These are phyloP conservation scores for Chenopodium berlandieri DNA, from an alignment of 148 eudicot genomes.

Conservation along the genomic window DNA sequence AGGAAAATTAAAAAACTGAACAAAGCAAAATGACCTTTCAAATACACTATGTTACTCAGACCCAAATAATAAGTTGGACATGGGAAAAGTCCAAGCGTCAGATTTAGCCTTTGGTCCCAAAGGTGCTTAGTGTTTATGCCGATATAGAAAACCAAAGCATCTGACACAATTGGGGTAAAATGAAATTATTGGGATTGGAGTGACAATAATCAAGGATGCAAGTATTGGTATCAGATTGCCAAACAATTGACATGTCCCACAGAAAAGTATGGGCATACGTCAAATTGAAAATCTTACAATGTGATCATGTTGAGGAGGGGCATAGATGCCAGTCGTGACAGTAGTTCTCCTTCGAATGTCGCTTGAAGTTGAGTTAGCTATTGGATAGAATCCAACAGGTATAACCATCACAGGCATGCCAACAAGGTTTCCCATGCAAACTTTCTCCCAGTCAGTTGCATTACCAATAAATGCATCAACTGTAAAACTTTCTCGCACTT, in stretches of 20 bases:
- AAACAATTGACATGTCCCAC: background rate
- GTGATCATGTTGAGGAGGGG: conserved; percentile 80
- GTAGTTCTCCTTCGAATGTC: conserved; percentile 54
- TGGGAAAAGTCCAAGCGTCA: background rate
- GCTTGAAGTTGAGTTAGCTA: conserved; percentile 44
- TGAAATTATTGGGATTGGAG: no score
- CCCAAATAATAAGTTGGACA: background rate
- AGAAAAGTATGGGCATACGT: background rate
- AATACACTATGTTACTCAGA: background rate
- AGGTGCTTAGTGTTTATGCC: background rate
- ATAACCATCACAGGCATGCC: conserved; percentile 80
- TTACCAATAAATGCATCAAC: conserved; percentile 86
- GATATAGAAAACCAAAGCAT: background rate
- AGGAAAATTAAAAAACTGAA: background rate
- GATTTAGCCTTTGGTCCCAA: background rate
- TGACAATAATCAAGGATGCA: background rate
- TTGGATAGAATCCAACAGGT: conserved; percentile 62
- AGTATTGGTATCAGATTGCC: background rate
- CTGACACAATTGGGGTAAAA: background rate
- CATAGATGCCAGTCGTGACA: conserved; percentile 77
- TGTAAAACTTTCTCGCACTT: conserved; percentile 58
- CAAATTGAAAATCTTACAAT: conserved; percentile 43
- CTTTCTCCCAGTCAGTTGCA: conserved; percentile 80
- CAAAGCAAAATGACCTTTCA: background rate
- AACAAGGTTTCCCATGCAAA: conserved; percentile 85